Evolutionary conservation across 2,329 filamentous ascomycete species (phyloP).

Genomic region (Penicillium sp.): DNA sequence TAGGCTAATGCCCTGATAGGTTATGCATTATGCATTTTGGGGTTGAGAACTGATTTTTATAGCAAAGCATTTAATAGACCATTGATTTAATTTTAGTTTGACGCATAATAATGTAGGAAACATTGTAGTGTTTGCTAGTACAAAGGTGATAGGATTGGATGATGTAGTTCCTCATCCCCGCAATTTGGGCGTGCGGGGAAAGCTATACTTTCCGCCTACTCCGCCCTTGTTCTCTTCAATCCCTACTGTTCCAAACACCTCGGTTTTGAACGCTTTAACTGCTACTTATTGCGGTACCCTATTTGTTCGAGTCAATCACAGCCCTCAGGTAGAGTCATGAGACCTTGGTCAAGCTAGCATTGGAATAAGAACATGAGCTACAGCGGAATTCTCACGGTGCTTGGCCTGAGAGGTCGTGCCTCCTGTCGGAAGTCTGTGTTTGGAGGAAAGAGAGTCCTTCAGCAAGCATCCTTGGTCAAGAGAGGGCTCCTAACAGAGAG

Average conservation of each 20-base stretch:
- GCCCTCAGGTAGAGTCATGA: constrained; percentile 6
- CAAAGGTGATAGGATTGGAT: background rate
- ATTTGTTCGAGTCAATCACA: background rate
- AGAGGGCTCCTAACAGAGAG: constrained; percentile 25
- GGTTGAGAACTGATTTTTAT: background rate
- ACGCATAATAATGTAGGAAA: background rate
- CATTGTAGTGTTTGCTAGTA: background rate
- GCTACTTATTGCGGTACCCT: background rate
- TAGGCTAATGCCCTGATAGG: background rate
- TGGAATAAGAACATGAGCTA: constrained; percentile 18
- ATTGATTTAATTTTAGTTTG: background rate
- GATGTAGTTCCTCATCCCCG: constrained; percentile 8
- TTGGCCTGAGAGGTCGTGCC: constrained; percentile 4
- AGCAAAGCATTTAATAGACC: background rate
- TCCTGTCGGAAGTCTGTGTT: background rate
- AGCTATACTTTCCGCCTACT: background rate
- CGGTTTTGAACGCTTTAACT: no score
- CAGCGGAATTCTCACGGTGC: constrained; percentile 2
- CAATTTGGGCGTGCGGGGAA: constrained; percentile 11
- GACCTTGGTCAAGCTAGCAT: background rate
- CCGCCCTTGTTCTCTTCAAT: background rate
- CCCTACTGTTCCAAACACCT: background rate
- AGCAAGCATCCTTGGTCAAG: background rate
- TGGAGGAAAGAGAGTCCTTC: background rate
- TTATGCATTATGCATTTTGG: background rate